Evolutionary conservation across 2,329 filamentous ascomycete genomes (phyloP), one percentile per base, ranked within the genome.

Genomic region (Polychaeton citri): DNA sequence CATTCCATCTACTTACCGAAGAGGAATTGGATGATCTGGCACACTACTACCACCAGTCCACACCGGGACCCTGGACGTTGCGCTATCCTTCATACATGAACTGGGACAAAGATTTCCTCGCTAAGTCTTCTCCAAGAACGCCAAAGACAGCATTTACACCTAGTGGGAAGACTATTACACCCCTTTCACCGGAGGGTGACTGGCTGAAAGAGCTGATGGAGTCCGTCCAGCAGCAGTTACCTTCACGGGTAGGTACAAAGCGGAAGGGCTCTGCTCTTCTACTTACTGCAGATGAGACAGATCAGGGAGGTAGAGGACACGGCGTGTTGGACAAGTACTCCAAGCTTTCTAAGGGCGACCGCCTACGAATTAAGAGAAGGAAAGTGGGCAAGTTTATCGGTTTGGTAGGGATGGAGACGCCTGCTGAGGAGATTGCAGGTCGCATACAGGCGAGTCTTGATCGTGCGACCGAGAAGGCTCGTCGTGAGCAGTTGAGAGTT

Each of bases 321-420:
- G 19, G 15, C 12, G 5, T 10, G 7, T 18, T 26, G 15, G 49
- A 46, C 31, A 41, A 45, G 1, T 53, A 51, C 34, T 50, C 47
- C 9, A 46, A 47, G 2, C 20, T 66, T 32, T 56, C 36, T 2
- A 56, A 60, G 5, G 47, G 56, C 15, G 59, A 65, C 38, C 42
- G 63, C 30, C 44, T 66, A 7, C 49, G 55, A 33, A 59, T 66
- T 39, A 86, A 86, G 65, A 67, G 80, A 42, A 64, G 79, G 42
- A 76, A 76, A 59, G 73, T 85, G 52, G 81, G 80, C 32, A 66
- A 72, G 46, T 86, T 86, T 46, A 83, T 85, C 52, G 81, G 81
- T 9, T 61, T 86, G 38, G 61, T 73, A 34, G 79, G 77, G 2
- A 72, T 71, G 48, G 69, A 74, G 43, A 70, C 66, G 20, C 71